Evolutionary conservation across 257 asterid species (phyloP), one percentile per base, ranked within the genome.

Genomic region (Striga asiatica): DNA sequence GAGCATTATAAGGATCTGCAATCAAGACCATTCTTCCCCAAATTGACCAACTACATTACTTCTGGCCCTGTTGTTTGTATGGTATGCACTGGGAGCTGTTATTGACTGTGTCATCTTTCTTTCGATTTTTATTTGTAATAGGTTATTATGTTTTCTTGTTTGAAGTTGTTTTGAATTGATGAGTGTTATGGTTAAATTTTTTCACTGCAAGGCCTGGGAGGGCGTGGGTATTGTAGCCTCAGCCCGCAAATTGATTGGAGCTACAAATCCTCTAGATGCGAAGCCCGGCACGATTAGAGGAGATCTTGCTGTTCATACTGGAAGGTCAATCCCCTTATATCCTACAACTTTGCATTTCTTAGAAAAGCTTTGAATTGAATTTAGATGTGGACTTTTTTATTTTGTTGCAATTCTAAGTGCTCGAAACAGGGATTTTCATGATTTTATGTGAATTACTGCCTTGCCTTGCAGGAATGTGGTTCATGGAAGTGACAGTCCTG

Each of bases 221-320:
- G 96, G 96, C 31, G 74, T 83, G 37, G 98, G 94, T 56, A 93
- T 80, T 22, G 96, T 89, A 62, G 93, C 94, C 38, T 89, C 98
- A 22, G 94, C 98, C 2, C 94, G 98, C 13, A 86, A 89, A 76
- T 75, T 86, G 63, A 89, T 89, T 57, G 98, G 98, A 66, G 88
- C 83, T 0, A 89, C 98, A 4, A 86, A 86, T 76, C 98, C 98
- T 25, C 96, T 89, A 14, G 78, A 86, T 69, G 98, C 96, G 5
- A 93, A 81, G 57, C 98, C 98, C 2, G 98, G 98, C 69, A 86
- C 98, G 41, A 89, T 89, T 50, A 78, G 98, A 74, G 98, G 98
- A 54, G 98, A 89, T 61, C 87, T 89, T 45, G 93, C 96, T 12
- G 93, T 89, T 66, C 96, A 89, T 64, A 83, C 96, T 22, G 98